Evolutionary conservation across 805 yeast species (phyloP), one percentile per base, ranked within the genome.

Genomic region (Phaffomyces opuntiae): DNA sequence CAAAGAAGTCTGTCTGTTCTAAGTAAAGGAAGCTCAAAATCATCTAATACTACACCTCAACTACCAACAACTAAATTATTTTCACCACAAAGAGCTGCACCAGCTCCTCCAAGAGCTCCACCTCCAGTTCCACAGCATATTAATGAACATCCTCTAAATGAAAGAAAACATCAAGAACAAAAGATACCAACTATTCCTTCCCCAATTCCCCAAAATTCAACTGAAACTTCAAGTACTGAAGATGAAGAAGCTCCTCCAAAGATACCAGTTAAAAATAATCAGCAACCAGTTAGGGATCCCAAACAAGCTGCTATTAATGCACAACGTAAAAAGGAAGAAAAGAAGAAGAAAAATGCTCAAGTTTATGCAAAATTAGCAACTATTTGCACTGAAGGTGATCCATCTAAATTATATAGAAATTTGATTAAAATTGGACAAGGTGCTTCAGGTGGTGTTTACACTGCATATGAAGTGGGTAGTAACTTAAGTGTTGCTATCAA

Each of bases 371-470:
- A 80, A 55, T 70, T 93, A 42, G 72, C 77, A 46, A 78, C 80
- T 36, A 90, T 90, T 40, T 91, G 96, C 58, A 74, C 88, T 2
- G 80, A 78, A 31, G 93, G 90, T 8, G 95, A 93, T 65, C 99
- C 99, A 12, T 77, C 80, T 31, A 70, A 70, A 44, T 61, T 76
- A 41, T 93, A 87, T 64, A 69, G 72, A 39, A 81, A 80, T 58
- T 71, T 91, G 50, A 74, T 77, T 35, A 90, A 91, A 63, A 83
- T 93, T 52, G 99, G 99, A 1, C 99, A 93, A 68, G 99, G 99
- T 59, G 99, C 99, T 0, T 83, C 95, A 14, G 99, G 99, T 45
- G 96, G 96, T 36, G 99, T 93, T 29, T 93, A 83, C 58, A 87
- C 93, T 29, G 97, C 97, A 0, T 78, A 81, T 55, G 85, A 81